Evolutionary conservation across 148 eudicot genomes (phyloP).

Genomic region (Chenopodium formosanum): DNA sequence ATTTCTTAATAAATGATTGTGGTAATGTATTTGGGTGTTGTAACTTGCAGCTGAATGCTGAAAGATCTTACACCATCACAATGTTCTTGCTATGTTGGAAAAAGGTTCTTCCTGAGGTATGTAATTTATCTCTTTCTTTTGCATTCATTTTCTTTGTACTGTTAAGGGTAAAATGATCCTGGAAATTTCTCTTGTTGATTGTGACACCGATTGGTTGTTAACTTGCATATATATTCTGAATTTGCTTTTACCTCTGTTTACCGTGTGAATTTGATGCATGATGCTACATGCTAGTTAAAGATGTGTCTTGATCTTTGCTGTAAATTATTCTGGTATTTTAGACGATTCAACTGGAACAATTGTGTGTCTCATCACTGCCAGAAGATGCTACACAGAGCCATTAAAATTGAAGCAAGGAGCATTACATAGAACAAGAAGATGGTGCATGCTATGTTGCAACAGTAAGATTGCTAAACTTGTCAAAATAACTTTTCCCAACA

Average conservation of each 20-base stretch:
- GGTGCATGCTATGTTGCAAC: conserved; percentile 9
- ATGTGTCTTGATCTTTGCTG: background rate
- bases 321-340: conserved; percentile 24
- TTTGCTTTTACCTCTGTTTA: too few species aligned
- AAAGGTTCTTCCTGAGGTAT: conserved; percentile 61
- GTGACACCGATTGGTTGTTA: background rate
- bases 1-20: background rate
- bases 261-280: too few species aligned
- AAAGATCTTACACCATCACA: conserved; percentile 52
- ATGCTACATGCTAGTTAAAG: background rate
- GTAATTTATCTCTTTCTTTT: conserved; percentile 19
- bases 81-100: conserved; percentile 52
- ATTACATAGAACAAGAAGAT: conserved; percentile 26
- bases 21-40: conserved; percentile 5
- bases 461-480: too few species aligned
- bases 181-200: background rate
- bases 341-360: conserved; percentile 60
- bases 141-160: background rate
- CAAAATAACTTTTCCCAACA: too few species aligned
- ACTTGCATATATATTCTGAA: background rate
- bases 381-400: conserved; percentile 30
- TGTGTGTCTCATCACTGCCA: conserved; percentile 33
- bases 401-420: conserved; percentile 28
- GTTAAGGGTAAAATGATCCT: background rate
- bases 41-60: conserved; percentile 45